Evolutionary conservation across 2,329 filamentous ascomycete genomes (phyloP).

Genomic region (Alternaria solani): DNA sequence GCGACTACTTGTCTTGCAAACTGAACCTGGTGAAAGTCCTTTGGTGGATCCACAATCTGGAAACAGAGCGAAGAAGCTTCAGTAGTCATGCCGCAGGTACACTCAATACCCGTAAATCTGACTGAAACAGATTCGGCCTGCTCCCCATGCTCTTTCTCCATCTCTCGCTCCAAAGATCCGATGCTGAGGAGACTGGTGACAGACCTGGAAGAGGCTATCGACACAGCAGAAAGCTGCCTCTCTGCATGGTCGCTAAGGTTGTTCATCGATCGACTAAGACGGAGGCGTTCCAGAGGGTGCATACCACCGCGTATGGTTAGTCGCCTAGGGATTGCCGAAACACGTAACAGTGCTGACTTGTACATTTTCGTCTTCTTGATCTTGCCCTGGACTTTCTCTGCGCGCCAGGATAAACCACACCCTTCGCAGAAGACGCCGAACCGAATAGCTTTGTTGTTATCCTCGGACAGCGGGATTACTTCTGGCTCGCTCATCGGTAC

Average conservation of each 20-base stretch:
- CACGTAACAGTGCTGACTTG: conserved; percentile 14
- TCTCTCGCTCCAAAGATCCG: conserved; percentile 12
- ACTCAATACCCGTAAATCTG: conserved; percentile 30
- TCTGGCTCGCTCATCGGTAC: conserved; percentile 36
- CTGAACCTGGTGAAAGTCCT: not conserved
- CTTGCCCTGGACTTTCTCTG: conserved; percentile 12
- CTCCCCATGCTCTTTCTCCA: conserved; percentile 22
- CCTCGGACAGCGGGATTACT: conserved; percentile 25
- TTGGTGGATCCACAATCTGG: conserved; percentile 25
- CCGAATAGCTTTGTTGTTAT: conserved; percentile 14
- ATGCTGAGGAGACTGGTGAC: conserved; percentile 24
- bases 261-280: conserved; percentile 22
- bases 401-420: conserved; percentile 38
- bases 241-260: conserved; percentile 6
- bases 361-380: conserved; percentile 14
- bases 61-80: conserved; percentile 30
- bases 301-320: conserved; percentile 6
- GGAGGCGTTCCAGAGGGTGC: conserved; percentile 19
- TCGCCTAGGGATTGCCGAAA: conserved; percentile 25
- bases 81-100: conserved; percentile 29
- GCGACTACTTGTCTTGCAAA: not conserved
- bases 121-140: conserved; percentile 30
- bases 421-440: conserved; percentile 37
- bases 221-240: not conserved
- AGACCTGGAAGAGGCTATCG: conserved; percentile 12